Conservation (phyloP, 768 basidiomycete species). For the Amanita fuliginea region DNA sequence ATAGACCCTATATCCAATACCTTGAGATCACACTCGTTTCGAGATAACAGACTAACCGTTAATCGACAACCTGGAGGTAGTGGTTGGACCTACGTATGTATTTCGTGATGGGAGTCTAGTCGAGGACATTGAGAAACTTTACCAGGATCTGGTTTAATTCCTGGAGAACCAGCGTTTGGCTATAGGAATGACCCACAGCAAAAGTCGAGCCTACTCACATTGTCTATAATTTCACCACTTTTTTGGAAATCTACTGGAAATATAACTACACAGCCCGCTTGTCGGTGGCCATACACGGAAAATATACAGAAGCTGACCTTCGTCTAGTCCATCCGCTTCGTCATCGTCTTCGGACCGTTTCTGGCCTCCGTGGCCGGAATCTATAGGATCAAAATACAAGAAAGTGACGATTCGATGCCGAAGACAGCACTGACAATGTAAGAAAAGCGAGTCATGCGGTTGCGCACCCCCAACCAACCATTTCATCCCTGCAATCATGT, state of each 20-base stretch:
- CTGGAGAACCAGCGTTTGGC: conserved; percentile 15
- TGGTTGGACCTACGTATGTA: conserved; percentile 25
- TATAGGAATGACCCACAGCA: neutral
- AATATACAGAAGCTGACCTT: conserved; percentile 32
- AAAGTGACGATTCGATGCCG: neutral
- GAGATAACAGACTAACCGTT: conserved; percentile 24
- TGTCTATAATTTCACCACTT: conserved; percentile 68
- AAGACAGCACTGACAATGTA: conserved; percentile 43
- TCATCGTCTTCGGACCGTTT: conserved; percentile 69
- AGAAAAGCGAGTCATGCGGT: conserved; percentile 65
- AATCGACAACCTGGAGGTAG: conserved; percentile 39
- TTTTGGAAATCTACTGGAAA: conserved; percentile 81
- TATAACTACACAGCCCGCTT: conserved; percentile 41
- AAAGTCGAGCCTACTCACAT: conserved; percentile 22
- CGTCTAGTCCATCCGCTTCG: conserved; percentile 71
- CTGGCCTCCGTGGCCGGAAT: conserved; percentile 96
- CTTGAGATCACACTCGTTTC: neutral
- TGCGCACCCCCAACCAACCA: conserved; percentile 61
- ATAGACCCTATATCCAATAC: conserved; percentile 29
- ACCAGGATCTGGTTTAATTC: conserved; percentile 42
- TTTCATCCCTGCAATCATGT: conserved; percentile 37
- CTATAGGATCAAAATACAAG: conserved; percentile 19
- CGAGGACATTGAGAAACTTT: neutral
- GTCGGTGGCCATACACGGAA: neutral
- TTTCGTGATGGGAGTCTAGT: neutral